Evolutionary conservation across 1,284 basidiomycete species (phyloP).

Genomic region (Sanghuangporus baumii): DNA sequence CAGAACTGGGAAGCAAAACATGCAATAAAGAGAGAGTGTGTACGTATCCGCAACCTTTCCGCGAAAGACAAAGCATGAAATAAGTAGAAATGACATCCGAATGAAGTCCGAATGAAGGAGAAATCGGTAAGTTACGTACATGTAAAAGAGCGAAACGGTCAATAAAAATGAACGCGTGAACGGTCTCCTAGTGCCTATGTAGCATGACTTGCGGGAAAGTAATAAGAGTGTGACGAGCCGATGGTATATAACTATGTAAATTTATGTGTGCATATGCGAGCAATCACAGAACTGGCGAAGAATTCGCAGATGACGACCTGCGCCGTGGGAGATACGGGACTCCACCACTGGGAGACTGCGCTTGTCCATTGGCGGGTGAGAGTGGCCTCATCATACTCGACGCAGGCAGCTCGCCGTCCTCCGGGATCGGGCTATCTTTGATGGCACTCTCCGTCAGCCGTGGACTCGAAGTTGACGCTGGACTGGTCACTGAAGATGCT

Average conservation of each 20-base stretch:
- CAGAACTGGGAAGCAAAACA: not conserved
- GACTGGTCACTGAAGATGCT: slow-evolving; percentile 36
- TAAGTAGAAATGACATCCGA: not conserved
- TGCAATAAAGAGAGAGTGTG: not conserved
- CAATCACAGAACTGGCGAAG: slow-evolving; percentile 3
- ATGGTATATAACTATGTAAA: not conserved
- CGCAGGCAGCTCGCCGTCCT: not conserved
- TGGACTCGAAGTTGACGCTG: not conserved
- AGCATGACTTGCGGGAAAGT: not conserved
- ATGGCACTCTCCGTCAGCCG: slow-evolving; percentile 6
- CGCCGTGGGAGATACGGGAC: slow-evolving; percentile 12
- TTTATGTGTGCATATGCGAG: not conserved
- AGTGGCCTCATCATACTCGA: slow-evolving; percentile 1
- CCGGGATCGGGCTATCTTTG: slow-evolving; percentile 4
- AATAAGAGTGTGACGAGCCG: not conserved
- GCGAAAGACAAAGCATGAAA: not conserved
- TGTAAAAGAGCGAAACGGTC: not conserved
- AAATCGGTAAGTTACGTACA: not conserved
- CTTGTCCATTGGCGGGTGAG: not conserved
- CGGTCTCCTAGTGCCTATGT: not conserved
- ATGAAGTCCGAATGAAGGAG: not conserved
- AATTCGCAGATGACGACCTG: slow-evolving; percentile 12
- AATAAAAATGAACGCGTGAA: not conserved
- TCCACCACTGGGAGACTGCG: not conserved
- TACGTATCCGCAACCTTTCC: not conserved